phyloP scores from a whole-genome alignment of 345 rosid genomes.

The Odontarrhena argentea region DNA sequence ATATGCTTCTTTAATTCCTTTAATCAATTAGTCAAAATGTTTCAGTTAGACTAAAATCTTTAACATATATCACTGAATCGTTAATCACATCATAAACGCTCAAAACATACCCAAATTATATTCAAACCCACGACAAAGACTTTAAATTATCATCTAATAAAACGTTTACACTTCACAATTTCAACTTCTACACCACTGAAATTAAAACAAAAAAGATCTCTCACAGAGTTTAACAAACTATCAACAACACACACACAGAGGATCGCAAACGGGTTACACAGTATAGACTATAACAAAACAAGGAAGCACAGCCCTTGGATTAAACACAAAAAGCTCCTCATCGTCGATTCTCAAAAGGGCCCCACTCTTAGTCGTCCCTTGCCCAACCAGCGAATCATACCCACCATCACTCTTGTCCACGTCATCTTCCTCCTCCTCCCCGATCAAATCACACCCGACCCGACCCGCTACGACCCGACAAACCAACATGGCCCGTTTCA shows the following conservation, averaged over 20 bases:
- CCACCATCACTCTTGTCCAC: constrained; percentile 63
- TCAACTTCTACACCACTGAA: too few species aligned
- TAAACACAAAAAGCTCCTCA: constrained; percentile 81
- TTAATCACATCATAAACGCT: too few species aligned
- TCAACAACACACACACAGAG: constrained; percentile 30
- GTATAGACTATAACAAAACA: constrained; percentile 90
- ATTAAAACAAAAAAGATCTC: too few species aligned
- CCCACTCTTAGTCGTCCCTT: constrained; percentile 51
- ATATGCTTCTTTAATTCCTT: too few species aligned
- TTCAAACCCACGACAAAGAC: too few species aligned
- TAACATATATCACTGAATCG: too few species aligned
- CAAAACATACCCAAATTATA: too few species aligned
- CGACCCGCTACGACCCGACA: constrained; percentile 88
- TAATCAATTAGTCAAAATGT: too few species aligned
- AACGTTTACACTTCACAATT: too few species aligned
- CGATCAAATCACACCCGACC: constrained; percentile 59
- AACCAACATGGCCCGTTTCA: constrained; percentile 87
- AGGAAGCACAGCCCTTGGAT: constrained; percentile 99
- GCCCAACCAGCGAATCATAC: constrained; percentile 67
- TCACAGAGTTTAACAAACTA: background rate
- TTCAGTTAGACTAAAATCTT: too few species aligned
- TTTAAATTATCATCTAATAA: too few species aligned
- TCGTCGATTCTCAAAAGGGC: constrained; percentile 59
- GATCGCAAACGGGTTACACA: constrained; percentile 36
- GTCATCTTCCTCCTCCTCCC: constrained; percentile 46